Base-by-base conservation (phyloP, 345 rosid species). In the Iberis pinnata region DNA sequence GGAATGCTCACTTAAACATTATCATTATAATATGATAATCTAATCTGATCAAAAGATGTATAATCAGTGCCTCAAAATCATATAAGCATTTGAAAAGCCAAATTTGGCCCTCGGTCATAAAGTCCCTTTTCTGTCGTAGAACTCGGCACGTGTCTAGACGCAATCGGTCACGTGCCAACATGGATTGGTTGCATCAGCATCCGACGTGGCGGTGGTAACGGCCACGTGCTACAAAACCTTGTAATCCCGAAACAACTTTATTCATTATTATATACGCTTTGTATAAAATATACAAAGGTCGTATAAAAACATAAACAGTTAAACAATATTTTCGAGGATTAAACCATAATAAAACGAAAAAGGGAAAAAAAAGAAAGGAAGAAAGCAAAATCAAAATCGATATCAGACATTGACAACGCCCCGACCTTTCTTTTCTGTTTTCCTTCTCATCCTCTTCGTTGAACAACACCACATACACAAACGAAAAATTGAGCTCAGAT, bases 151-250 rank as follows among this genome's bases (percentile, higher is more conserved):
- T 69, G 73, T 67, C 75, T 47, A 31, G 53, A 24, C 3, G 20
- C 43, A 12, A 40, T 12, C 31, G 40, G 57, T 73, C 75, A 73
- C 73, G 75, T 73, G 80, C 71, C 48, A 12, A 26, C 32, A 29
- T 32, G 13, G 29, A 31, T 18, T 67, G 55, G 71, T 60, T 36
- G 63, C 75, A 46, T 78, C 70, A 69, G 8, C 75, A 9, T 74
- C 85, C 77, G 38, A 62, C 78, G 64, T 75, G 84, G 84, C 77
- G 18, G 12, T 17, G 4, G 5, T 13, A 2, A 19, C 48, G 68
- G 61, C 77, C 83, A 83, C 80, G 84, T 79, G 84, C 73, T 69
- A 48, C 49, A 27, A 7, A 58, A 37, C 65, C 49, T 51, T 56
- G 3, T 6, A 22, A 22, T 22, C 25, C 25, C 25, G 4, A 22